Conservation (phyloP, 495 filamentous ascomycete species). For the Hypoxylon intermedium region DNA sequence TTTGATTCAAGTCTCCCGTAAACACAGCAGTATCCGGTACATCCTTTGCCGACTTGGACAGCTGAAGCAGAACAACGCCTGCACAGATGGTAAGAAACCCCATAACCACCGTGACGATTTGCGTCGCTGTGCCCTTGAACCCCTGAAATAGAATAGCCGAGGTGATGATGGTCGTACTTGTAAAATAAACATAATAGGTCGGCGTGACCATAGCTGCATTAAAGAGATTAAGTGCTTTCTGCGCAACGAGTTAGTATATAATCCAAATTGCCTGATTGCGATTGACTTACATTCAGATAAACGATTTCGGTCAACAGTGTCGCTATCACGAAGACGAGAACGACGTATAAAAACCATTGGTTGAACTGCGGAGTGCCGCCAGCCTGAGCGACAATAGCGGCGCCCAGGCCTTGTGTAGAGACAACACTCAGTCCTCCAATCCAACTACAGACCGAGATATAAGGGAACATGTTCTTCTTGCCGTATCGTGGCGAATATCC, state of each 20-base stretch:
- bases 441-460: slow-evolving; percentile 93
- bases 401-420: slow-evolving; percentile 89
- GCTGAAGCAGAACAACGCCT: slow-evolving; percentile 92
- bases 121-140: slow-evolving; percentile 82
- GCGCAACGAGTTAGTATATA: slow-evolving; percentile 42
- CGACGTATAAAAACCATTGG: slow-evolving; percentile 93
- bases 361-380: slow-evolving; percentile 86
- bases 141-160: slow-evolving; percentile 92
- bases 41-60: slow-evolving; percentile 98
- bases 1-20: slow-evolving; percentile 90
- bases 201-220: slow-evolving; percentile 97
- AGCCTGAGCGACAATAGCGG: slow-evolving; percentile 87
- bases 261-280: background rate
- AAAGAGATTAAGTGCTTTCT: slow-evolving; percentile 99
- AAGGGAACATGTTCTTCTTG: slow-evolving; percentile 96
- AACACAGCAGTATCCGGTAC: slow-evolving; percentile 94
- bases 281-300: slow-evolving; percentile 82
- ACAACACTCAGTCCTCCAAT: slow-evolving; percentile 95
- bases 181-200: slow-evolving; percentile 98
- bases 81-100: slow-evolving; percentile 95
- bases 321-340: slow-evolving; percentile 86
- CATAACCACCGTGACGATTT: slow-evolving; percentile 88
- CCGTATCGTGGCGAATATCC: slow-evolving; percentile 95
- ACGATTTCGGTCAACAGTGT: slow-evolving; percentile 94
- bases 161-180: slow-evolving; percentile 90